Conservation (phyloP, 805 yeast genomes). For the Wickerhamomyces kurtzmanii region DNA sequence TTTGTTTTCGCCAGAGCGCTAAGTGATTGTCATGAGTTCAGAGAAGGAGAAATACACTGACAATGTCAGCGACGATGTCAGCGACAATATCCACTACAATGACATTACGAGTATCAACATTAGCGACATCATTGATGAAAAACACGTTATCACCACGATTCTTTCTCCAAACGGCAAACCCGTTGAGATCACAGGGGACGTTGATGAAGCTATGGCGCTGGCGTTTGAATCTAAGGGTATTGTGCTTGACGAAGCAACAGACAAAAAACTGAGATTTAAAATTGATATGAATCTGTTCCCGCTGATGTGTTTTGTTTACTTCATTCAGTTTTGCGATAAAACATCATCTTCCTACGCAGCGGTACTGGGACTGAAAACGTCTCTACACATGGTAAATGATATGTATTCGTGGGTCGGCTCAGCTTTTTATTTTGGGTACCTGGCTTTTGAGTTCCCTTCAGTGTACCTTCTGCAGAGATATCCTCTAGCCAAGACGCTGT, state of each 20-base stretch:
- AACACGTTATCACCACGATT: slow-evolving; percentile 8
- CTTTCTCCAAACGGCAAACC: slow-evolving; percentile 17
- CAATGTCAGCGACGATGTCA: no score
- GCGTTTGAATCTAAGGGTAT: slow-evolving; percentile 22
- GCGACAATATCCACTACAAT: no score
- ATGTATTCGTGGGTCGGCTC: slow-evolving; percentile 49
- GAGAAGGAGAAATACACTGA: no score
- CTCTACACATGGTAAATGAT: slow-evolving; percentile 32
- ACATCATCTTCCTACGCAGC: slow-evolving; percentile 40
- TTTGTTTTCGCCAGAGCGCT: no score
- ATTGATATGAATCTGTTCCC: slow-evolving; percentile 43
- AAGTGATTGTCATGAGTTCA: no score
- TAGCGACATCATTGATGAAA: no score
- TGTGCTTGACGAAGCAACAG: slow-evolving; percentile 21
- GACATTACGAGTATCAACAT: no score
- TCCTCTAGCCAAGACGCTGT: slow-evolving; percentile 43
- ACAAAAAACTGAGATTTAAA: slow-evolving; percentile 30
- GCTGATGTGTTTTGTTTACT: slow-evolving; percentile 35
- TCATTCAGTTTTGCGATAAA: slow-evolving; percentile 54
- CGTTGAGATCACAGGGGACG: slow-evolving; percentile 24
- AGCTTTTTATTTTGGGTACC: slow-evolving; percentile 55
- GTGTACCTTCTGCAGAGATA: slow-evolving; percentile 38
- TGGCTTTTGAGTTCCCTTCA: slow-evolving; percentile 44
- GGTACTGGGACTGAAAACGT: slow-evolving; percentile 38
- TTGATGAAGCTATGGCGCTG: slow-evolving; percentile 34